phyloP scores from a whole-genome alignment of 495 filamentous ascomycete species.

The Xylaria palmicola region DNA sequence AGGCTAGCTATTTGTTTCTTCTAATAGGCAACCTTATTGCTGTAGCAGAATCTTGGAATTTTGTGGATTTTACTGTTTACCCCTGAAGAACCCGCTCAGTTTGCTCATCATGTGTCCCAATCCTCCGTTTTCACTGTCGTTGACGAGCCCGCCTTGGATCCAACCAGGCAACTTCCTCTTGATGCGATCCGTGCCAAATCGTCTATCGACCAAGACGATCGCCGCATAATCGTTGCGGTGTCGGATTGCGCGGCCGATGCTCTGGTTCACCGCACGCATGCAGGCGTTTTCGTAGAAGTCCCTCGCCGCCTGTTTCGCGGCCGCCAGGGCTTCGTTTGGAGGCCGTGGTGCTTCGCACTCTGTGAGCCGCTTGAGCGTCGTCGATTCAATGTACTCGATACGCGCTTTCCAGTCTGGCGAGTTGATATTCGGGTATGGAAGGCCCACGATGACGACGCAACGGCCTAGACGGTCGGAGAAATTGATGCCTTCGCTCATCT shows the following conservation, averaged over 20 bases:
- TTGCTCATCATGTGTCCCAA: constrained; percentile 55
- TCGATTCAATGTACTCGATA: constrained; percentile 78
- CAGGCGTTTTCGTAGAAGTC: constrained; percentile 95
- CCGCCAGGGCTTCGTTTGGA: constrained; percentile 41
- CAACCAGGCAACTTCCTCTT: constrained; percentile 80
- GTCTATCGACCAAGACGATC: constrained; percentile 78
- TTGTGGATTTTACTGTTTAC: constrained; percentile 30
- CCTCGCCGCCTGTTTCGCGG: constrained; percentile 64
- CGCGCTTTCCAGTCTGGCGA: constrained; percentile 91
- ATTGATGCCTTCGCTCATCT: constrained; percentile 96
- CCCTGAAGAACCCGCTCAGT: constrained; percentile 56
- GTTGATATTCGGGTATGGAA: constrained; percentile 90
- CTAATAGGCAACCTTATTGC: too few relatives aligned
- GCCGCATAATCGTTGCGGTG: constrained; percentile 87
- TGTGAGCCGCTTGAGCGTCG: constrained; percentile 48
- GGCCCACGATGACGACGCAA: constrained; percentile 82
- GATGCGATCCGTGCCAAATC: constrained; percentile 70
- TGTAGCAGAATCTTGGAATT: not conserved
- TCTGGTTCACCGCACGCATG: constrained; percentile 97
- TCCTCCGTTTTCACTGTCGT: constrained; percentile 41
- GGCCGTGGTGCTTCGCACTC: constrained; percentile 49
- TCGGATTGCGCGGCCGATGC: constrained; percentile 87
- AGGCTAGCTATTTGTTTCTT: not conserved
- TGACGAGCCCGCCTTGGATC: constrained; percentile 67
- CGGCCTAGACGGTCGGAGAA: constrained; percentile 91